Conservation (phyloP, 192 early-diverging fungal species). For the Neocallimastix lanati region DNA sequence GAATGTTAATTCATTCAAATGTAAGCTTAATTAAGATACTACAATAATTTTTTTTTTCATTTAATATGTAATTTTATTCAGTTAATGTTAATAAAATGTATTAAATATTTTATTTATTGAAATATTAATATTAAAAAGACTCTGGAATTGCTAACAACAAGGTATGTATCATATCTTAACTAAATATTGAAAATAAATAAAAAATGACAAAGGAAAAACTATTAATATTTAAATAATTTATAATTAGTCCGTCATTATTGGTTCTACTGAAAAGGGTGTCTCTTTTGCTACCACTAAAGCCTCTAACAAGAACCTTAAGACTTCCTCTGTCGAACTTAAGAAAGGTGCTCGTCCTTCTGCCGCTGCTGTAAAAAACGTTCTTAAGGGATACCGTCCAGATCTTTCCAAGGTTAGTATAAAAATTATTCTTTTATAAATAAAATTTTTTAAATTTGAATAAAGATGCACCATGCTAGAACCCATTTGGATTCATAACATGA, state of each 20-base stretch:
- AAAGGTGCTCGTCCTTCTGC: not conserved
- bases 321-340: not conserved
- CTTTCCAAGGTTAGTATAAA: not conserved
- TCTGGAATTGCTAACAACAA: constrained; percentile 60
- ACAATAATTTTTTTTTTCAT: not conserved
- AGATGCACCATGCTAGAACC: not conserved
- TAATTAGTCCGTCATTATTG: constrained; percentile 35
- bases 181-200: too few species aligned
- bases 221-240: too few species aligned
- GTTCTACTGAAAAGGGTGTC: constrained; percentile 36
- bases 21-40: not conserved
- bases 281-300: not conserved
- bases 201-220: too few species aligned
- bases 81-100: not conserved
- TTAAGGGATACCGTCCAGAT: not conserved
- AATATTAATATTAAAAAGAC: constrained; percentile 1
- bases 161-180: constrained; percentile 15
- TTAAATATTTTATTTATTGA: not conserved
- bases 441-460: not conserved
- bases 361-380: not conserved
- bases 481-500: not conserved
- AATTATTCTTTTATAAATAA: too few species aligned
- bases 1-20: constrained; percentile 67
- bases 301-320: not conserved
- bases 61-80: not conserved